Base-by-base conservation (phyloP, 441 rosid genomes). In the Brassica hybrid region DNA sequence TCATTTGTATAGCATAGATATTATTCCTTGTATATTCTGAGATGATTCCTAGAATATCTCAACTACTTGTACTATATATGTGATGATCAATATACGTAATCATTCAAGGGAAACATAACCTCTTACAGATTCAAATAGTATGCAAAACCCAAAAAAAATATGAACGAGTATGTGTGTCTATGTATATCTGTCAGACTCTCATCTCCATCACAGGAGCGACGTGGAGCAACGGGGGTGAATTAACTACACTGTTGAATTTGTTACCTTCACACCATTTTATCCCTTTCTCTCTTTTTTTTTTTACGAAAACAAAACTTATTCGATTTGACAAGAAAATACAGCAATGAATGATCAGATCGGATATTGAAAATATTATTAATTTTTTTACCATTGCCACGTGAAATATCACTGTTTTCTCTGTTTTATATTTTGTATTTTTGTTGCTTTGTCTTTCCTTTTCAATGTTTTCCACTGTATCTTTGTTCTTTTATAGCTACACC, bases 181-280 rank as follows among this genome's bases (percentile, higher is more conserved):
- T 21, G 5, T 62, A 63, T 65, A 56, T 18, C 13, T 67, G 69
- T 73, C 74, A 48, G 70, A 11, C 21, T 21, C 14, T 58, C 8
- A 8, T 7, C 54, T 67, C 50, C 4, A 66, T 79, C 78, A 79
- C 78, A 73, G 70, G 66, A 68, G 70, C 77, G 74, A 66, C 78
- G 78, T 79, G 82, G 73, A 68, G 78, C 78, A 79, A 68, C 82
- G 70, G 82, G 36, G 66, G 61, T 38, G 71, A 62, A 79, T 79
- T 79, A 73, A 79, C 70, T 73, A 61, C 81, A 56, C 73, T 67
- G 43, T 73, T 32, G 61, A 68, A 54, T 34, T 67, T 67, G 60
- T 78, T 66, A 72, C 68, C 25, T 54, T 52, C 6, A 7, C 16
- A 21, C 61, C 50, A 6, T n/a, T 56, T 23, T 25, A 25, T 25